phyloP scores from a whole-genome alignment of 1,139 yeast genomes.

The Candida mesenterica region DNA sequence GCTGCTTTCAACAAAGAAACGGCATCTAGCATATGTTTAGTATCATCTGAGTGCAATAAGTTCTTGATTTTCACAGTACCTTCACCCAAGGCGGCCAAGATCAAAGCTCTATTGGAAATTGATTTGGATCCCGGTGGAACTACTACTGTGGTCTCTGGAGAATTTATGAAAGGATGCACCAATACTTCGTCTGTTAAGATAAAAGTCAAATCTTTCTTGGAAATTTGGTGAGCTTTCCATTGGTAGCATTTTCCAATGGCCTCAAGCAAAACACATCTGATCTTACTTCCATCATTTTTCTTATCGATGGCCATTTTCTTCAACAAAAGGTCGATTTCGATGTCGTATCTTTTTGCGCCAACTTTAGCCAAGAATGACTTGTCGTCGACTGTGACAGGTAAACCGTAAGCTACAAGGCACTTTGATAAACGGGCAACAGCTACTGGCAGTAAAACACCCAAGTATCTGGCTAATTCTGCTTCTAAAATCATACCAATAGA shows the following conservation, averaged over 20 bases:
- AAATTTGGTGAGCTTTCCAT: constrained; percentile 79
- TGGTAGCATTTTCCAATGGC: constrained; percentile 88
- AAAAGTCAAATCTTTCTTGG: constrained; percentile 76
- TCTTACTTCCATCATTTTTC: constrained; percentile 90
- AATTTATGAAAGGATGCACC: constrained; percentile 54
- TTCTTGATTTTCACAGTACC: constrained; percentile 84
- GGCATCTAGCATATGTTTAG: constrained; percentile 92
- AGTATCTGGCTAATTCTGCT: constrained; percentile 88
- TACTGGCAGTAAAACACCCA: constrained; percentile 85
- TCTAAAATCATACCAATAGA: constrained; percentile 92
- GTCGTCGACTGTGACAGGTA: constrained; percentile 80
- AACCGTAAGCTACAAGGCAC: constrained; percentile 78
- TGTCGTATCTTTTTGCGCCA: constrained; percentile 54
- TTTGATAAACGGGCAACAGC: constrained; percentile 90
- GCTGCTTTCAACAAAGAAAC: constrained; percentile 81
- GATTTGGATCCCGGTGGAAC: constrained; percentile 97
- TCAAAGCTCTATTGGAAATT: constrained; percentile 90
- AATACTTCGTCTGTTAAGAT: constrained; percentile 80
- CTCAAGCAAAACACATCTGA: constrained; percentile 81
- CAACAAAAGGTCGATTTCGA: constrained; percentile 71
- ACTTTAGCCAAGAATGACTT: constrained; percentile 62
- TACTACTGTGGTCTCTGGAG: constrained; percentile 50
- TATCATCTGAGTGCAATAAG: constrained; percentile 91
- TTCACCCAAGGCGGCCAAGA: constrained; percentile 85
- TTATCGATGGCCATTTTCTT: constrained; percentile 93